phyloP scores from a whole-genome alignment of 768 basidiomycete species.

The Ramaria sp. region DNA sequence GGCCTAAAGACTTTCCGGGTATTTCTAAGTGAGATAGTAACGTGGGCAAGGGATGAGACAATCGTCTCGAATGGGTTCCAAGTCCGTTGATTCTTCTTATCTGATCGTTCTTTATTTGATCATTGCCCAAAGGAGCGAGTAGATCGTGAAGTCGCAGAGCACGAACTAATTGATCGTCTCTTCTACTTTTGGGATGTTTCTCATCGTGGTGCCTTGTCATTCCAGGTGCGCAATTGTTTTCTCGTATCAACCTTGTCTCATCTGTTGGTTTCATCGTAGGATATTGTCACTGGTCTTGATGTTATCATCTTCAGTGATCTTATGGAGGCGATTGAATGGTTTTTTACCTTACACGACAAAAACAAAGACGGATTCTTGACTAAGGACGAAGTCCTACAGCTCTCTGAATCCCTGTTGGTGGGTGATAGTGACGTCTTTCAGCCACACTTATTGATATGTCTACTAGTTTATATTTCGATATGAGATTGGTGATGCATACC shows the following conservation, averaged over 20 bases:
- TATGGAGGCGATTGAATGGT: constrained; percentile 99
- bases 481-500: constrained; percentile 92
- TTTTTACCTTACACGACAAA: constrained; percentile 92
- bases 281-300: constrained; percentile 80
- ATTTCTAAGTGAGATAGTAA: constrained; percentile 86
- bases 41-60: constrained; percentile 93
- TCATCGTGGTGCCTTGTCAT: constrained; percentile 72
- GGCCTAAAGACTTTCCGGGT: constrained; percentile 75
- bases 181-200: constrained; percentile 93
- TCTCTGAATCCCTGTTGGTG: constrained; percentile 90
- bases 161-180: constrained; percentile 86
- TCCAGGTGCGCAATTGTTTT: constrained; percentile 49
- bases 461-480: constrained; percentile 92
- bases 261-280: constrained; percentile 31
- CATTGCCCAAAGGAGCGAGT: constrained; percentile 54
- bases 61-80: constrained; percentile 89
- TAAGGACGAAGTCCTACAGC: constrained; percentile 91
- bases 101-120: constrained; percentile 5
- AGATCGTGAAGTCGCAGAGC: constrained; percentile 86
- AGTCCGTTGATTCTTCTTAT: constrained; percentile 24
- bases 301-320: constrained; percentile 92
- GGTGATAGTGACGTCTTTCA: constrained; percentile 17
- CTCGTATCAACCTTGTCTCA: neutral
- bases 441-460: constrained; percentile 9
- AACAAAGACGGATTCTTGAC: constrained; percentile 93